Percentiles rank a stretch among this genome's conserved stretches.
Conservation (phyloP, 2,329 filamentous ascomycete genomes). For the Stagonosporopsis chrysanthemi region DNA sequence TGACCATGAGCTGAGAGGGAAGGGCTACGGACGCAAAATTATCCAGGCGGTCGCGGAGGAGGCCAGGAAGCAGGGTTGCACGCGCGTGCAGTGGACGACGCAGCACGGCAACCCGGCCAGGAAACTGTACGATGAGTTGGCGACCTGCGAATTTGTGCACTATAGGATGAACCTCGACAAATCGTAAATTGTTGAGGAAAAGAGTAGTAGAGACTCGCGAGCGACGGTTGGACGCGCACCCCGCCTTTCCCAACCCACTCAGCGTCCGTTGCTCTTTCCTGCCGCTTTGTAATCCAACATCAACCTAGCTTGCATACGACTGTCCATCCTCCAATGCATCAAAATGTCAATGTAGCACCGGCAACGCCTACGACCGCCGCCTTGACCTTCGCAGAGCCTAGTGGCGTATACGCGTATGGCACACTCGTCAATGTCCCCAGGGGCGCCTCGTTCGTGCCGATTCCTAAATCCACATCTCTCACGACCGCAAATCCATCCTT, state of each 20-base stretch:
- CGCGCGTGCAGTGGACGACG: constrained; percentile 17
- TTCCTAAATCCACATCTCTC: constrained; percentile 42
- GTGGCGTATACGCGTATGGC: constrained; percentile 7
- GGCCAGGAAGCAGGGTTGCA: constrained; percentile 12
- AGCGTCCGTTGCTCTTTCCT: background rate
- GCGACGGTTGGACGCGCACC: background rate
- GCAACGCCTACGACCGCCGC: constrained; percentile 43
- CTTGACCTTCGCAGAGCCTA: constrained; percentile 45
- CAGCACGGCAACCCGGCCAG: constrained; percentile 18
- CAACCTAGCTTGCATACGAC: background rate
- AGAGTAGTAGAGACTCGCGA: background rate
- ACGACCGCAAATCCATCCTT: constrained; percentile 40
- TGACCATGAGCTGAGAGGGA: constrained; percentile 18
- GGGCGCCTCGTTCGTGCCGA: constrained; percentile 34
- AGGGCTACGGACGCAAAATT: constrained; percentile 16
- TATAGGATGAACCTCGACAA: constrained; percentile 10
- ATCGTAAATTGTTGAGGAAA: background rate
- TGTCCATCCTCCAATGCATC: background rate
- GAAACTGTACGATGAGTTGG: constrained; percentile 21
- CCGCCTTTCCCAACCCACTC: background rate
- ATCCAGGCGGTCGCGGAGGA: constrained; percentile 16
- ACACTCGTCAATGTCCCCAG: constrained; percentile 33
- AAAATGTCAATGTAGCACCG: constrained; percentile 6
- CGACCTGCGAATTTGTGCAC: constrained; percentile 11
- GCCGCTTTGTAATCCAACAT: background rate